These are phyloP conservation scores for Mortierella sp. DNA, from an alignment of 371 early-diverging fungal species.

Conservation along the genomic window DNA sequence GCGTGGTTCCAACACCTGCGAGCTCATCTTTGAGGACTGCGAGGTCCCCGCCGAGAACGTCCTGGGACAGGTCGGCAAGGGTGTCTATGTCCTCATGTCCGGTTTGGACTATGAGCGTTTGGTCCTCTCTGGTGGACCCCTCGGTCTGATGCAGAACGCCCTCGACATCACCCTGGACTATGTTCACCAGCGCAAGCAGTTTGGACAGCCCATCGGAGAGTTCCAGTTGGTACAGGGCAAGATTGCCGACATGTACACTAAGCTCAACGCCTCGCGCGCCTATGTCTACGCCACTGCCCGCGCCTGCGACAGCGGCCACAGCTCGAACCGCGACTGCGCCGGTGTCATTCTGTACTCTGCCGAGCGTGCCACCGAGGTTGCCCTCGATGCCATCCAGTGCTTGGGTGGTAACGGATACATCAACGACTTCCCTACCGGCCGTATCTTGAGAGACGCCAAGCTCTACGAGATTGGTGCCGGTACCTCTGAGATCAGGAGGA, in stretches of 20 bases:
- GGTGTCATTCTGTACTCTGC: slow-evolving; percentile 96
- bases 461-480: slow-evolving; percentile 99
- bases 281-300: slow-evolving; percentile 95
- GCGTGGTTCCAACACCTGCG: slow-evolving; percentile 97
- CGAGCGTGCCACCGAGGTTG: slow-evolving; percentile 96
- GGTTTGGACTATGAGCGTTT: slow-evolving; percentile 95
- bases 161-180: slow-evolving; percentile 90
- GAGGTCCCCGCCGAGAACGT: slow-evolving; percentile 95
- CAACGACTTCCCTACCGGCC: slow-evolving; percentile 95
- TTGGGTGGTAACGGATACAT: slow-evolving; percentile 97
- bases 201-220: slow-evolving; percentile 87
- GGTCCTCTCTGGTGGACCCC: slow-evolving; percentile 94
- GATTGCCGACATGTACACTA: slow-evolving; percentile 98
- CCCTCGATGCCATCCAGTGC: slow-evolving; percentile 96
- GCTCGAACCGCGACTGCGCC: slow-evolving; percentile 94
- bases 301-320: slow-evolving; percentile 86
- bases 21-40: slow-evolving; percentile 95
- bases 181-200: slow-evolving; percentile 92
- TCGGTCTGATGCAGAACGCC: slow-evolving; percentile 94
- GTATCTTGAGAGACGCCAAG: slow-evolving; percentile 96
- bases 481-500: slow-evolving; percentile 97
- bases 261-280: slow-evolving; percentile 90
- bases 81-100: slow-evolving; percentile 98
- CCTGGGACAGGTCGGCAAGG: slow-evolving; percentile 87
- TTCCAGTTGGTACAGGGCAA: slow-evolving; percentile 97